Evolutionary conservation across 1,139 yeast genomes (phyloP).

Genomic region (Pichia kudriavzevii): DNA sequence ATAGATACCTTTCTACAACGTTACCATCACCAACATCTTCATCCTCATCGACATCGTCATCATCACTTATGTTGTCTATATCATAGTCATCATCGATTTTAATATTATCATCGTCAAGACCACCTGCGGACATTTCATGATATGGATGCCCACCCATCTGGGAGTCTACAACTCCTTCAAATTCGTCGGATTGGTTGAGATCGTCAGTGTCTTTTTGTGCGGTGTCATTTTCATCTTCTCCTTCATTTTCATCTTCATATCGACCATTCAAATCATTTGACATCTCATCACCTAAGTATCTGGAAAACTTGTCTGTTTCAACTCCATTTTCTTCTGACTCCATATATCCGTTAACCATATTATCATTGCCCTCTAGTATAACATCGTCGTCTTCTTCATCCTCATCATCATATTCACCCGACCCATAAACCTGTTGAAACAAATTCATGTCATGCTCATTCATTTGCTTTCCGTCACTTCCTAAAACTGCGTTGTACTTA

Average conservation of each 20-base stretch:
- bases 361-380: conserved; percentile 5
- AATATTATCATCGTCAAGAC: conserved; percentile 17
- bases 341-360: conserved; percentile 16
- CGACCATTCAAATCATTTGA: conserved; percentile 54
- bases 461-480: conserved; percentile 57
- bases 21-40: conserved; percentile 67
- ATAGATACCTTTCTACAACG: conserved; percentile 19
- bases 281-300: conserved; percentile 79
- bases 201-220: conserved; percentile 5
- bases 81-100: conserved; percentile 14
- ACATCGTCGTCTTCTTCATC: conserved; percentile 17
- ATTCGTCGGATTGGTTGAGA: conserved; percentile 9
- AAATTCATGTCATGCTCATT: conserved; percentile 28
- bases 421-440: conserved; percentile 35
- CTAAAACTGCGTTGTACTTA: conserved; percentile 90
- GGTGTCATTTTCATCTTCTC: conserved; percentile 33
- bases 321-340: conserved; percentile 23
- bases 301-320: conserved; percentile 52
- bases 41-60: conserved; percentile 55
- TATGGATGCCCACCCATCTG: conserved; percentile 28
- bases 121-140: conserved; percentile 26
- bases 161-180: conserved; percentile 16
- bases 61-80: conserved; percentile 24
- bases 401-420: conserved; percentile 29
- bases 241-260: conserved; percentile 46